Percentiles rank a stretch among this genome's conserved stretches.
These are phyloP conservation scores for Scheffersomyces stambukii DNA, from an alignment of 1,139 yeast genomes.

Conservation along the genomic window DNA sequence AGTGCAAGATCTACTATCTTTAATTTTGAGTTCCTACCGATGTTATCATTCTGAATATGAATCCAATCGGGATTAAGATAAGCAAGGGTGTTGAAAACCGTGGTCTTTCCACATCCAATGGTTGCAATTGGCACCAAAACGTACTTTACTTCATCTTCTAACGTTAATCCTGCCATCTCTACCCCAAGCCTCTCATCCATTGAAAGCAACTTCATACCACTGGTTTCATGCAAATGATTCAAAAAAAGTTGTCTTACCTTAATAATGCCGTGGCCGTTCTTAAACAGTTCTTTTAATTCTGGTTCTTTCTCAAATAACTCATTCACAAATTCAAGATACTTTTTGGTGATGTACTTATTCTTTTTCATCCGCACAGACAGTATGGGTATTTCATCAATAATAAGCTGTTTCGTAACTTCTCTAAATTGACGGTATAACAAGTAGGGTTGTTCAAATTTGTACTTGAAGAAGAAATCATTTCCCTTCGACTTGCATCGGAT, in stretches of 20 bases:
- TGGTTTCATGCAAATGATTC: conserved; percentile 32
- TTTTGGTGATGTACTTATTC: conserved; percentile 58
- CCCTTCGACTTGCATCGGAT: conserved; percentile 50
- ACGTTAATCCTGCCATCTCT: conserved; percentile 8
- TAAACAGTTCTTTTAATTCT: conserved; percentile 39
- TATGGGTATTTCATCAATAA: conserved; percentile 39
- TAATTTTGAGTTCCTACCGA: conserved; percentile 46
- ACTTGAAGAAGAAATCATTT: conserved; percentile 71
- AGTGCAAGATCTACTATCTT: conserved; percentile 51
- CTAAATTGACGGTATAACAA: conserved; percentile 86
- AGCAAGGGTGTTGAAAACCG: conserved; percentile 60
- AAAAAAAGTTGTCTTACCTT: conserved; percentile 62
- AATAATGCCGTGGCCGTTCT: conserved; percentile 69
- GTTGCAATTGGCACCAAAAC: conserved; percentile 82
- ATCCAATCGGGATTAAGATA: conserved; percentile 62
- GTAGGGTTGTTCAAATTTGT: conserved; percentile 93
- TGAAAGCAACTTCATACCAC: conserved; percentile 30
- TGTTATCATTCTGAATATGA: conserved; percentile 83
- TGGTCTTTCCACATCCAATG: conserved; percentile 94
- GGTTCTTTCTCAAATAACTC: conserved; percentile 50
- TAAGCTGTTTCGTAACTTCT: conserved; percentile 68
- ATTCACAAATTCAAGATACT: conserved; percentile 64
- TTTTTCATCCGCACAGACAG: conserved; percentile 33
- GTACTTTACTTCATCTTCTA: conserved; percentile 33
- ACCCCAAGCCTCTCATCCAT: conserved; percentile 14